Percentiles rank a stretch among this genome's conserved stretches.
phyloP scores from a whole-genome alignment of 306 rosid genomes.

The Urtica urens region DNA sequence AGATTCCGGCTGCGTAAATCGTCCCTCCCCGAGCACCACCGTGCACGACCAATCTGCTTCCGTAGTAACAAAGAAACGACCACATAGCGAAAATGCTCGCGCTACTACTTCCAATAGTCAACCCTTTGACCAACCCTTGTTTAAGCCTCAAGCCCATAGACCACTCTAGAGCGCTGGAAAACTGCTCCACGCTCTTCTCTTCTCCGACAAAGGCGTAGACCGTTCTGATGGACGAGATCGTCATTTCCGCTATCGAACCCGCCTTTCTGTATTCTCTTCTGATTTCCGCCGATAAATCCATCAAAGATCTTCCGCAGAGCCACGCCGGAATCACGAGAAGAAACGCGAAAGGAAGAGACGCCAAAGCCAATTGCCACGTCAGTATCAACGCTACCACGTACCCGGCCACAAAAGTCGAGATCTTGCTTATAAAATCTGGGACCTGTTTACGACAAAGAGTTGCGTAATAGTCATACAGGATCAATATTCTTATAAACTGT shows the following conservation, averaged over 20 bases:
- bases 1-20: slow-evolving; percentile 64
- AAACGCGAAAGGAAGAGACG: slow-evolving; percentile 4
- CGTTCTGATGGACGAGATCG: slow-evolving; percentile 13
- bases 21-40: slow-evolving; percentile 75
- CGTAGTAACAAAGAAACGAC: slow-evolving; percentile 67
- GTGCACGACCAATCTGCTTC: slow-evolving; percentile 82
- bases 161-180: slow-evolving; percentile 4
- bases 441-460: too few relatives aligned
- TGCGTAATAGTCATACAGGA: too few relatives aligned
- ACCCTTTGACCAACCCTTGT: slow-evolving; percentile 16
- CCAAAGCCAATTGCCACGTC: slow-evolving; percentile 10
- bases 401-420: background rate
- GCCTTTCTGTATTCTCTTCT: slow-evolving; percentile 10
- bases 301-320: slow-evolving; percentile 13
- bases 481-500: too few relatives aligned
- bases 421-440: slow-evolving; percentile 2
- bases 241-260: slow-evolving; percentile 10
- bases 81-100: slow-evolving; percentile 62
- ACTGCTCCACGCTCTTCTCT: slow-evolving; percentile 1
- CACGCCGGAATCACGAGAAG: slow-evolving; percentile 9
- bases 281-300: slow-evolving; percentile 1
- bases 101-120: slow-evolving; percentile 15
- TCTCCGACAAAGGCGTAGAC: slow-evolving; percentile 17
- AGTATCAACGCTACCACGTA: slow-evolving; percentile 12
- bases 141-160: slow-evolving; percentile 1